Evolutionary conservation across 2,329 filamentous ascomycete species (phyloP), one percentile per base, ranked within the genome.

Genomic region (Colletotrichum graminicola): DNA sequence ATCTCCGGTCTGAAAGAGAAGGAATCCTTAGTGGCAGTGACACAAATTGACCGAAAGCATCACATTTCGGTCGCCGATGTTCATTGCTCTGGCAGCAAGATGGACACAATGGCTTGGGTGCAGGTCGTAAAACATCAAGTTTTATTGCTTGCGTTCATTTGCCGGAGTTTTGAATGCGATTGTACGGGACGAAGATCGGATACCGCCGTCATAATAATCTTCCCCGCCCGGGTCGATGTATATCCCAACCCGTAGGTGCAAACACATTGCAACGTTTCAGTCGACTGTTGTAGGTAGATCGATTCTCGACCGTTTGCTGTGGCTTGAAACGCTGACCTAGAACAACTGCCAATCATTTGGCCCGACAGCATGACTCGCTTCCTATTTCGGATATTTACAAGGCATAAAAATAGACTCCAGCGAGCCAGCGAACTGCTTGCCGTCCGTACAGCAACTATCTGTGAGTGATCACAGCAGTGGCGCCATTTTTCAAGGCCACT

Each of bases 381-480:
- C 57, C 65, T 14, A 11, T 29, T 67, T 62, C 11, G 65, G 57
- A 29, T n/a, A 36, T 29, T 45, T 36, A 47, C 65, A 47, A 32
- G 26, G 43, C 8, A 8, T 34, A 5, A 12, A 36, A n/a, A n/a
- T 54, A n/a, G n/a, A 21, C 45, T 21, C 4, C 29, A 47, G 36
- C 57, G 47, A 36, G 21, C n/a, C 1, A 3, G n/a, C n/a, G 4
- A 29, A 23, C 16, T 10, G 23, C 49, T 8, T 21, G 41, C 18
- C 7, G 18, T 43, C 18, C 18, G 6, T 21, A 43, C 16, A 43
- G 21, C 18, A 41, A 41, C 2, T 18, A 18, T 6, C 39, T 41
- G 16, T 14, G 18, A 18, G 39, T 6, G 39, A 41, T 41, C 5
- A 41, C 16, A 41, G 5, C 14, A 41, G 14, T 41, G 4, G 18